A percentile compares a stretch with the other conserved stretches of the same genome.
Evolutionary conservation across 108 stramenopile genomes (phyloP).

Genomic region (Nannochloropsis oceanica): DNA sequence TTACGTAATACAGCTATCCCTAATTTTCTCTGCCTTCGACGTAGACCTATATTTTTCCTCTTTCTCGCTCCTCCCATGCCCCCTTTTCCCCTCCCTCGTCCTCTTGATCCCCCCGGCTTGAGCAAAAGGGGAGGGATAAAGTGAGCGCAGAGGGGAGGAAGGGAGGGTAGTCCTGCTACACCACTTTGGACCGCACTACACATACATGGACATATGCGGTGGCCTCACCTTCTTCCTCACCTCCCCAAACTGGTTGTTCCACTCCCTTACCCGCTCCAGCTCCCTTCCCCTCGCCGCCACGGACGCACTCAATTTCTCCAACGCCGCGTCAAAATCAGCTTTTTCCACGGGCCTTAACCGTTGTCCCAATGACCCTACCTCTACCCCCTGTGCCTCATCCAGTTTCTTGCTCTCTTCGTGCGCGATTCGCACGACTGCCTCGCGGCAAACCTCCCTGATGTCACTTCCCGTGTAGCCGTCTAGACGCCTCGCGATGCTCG

Average conservation of each 20-base stretch:
- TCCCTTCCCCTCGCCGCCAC: slow-evolving; percentile 87
- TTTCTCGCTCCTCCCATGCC: neutral
- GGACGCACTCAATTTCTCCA: slow-evolving; percentile 72
- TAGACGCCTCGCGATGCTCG: slow-evolving; percentile 64
- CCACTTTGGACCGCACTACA: neutral
- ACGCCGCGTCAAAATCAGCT: slow-evolving; percentile 51
- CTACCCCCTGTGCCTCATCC: slow-evolving; percentile 25
- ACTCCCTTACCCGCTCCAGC: slow-evolving; percentile 72
- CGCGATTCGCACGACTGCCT: slow-evolving; percentile 83
- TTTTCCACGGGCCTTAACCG: neutral
- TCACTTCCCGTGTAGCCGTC: slow-evolving; percentile 94
- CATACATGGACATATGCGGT: slow-evolving; percentile 28
- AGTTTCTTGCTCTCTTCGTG: slow-evolving; percentile 75
- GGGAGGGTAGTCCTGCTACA: no score
- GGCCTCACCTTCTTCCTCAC: slow-evolving; percentile 60
- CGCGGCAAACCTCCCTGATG: slow-evolving; percentile 86
- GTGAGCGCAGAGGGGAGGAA: no score
- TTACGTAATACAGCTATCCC: neutral
- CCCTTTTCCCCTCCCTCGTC: neutral
- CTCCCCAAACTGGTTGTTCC: slow-evolving; percentile 96
- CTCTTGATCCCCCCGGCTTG: neutral
- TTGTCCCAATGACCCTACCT: neutral
- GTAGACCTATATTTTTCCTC: neutral
- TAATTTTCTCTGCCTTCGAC: neutral
- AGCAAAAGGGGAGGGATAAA: no score